These are phyloP conservation scores for Yamadazyma conglobata DNA, from an alignment of 1,139 yeast genomes.

Conservation along the genomic window DNA sequence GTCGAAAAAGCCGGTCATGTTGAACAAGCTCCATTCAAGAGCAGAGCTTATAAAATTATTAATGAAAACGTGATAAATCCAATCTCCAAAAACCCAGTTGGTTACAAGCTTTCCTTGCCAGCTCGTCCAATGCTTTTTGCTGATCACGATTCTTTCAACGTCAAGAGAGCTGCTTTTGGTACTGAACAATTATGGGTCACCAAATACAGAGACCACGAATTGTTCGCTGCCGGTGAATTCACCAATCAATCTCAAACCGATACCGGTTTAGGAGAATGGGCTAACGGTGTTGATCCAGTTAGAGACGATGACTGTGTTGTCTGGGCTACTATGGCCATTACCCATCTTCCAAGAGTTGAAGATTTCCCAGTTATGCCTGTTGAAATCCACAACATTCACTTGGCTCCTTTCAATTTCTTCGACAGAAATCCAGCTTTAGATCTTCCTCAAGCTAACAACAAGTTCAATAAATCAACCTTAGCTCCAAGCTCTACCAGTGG, in stretches of 20 bases:
- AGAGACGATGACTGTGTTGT: slow-evolving; percentile 80
- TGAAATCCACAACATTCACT: slow-evolving; percentile 65
- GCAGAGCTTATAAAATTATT: slow-evolving; percentile 74
- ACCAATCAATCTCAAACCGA: slow-evolving; percentile 70
- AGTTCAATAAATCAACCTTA: slow-evolving; percentile 66
- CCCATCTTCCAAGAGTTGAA: slow-evolving; percentile 85
- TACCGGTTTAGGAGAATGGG: slow-evolving; percentile 64
- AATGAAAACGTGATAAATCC: slow-evolving; percentile 80
- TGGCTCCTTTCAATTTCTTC: slow-evolving; percentile 77
- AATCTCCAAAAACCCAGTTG: slow-evolving; percentile 73
- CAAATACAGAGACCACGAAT: slow-evolving; percentile 63
- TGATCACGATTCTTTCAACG: slow-evolving; percentile 58
- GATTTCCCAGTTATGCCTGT: slow-evolving; percentile 95
- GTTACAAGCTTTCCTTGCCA: slow-evolving; percentile 75
- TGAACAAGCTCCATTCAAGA: slow-evolving; percentile 74
- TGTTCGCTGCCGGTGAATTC: slow-evolving; percentile 76
- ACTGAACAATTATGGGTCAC: slow-evolving; percentile 78
- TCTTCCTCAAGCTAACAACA: slow-evolving; percentile 69
- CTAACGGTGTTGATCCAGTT: slow-evolving; percentile 64
- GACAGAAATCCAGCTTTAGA: slow-evolving; percentile 81
- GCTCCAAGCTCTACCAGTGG: slow-evolving; percentile 22
- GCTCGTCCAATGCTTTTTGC: slow-evolving; percentile 75
- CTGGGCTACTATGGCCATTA: slow-evolving; percentile 86
- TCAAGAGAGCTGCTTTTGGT: slow-evolving; percentile 67
- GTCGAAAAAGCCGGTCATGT: slow-evolving; percentile 72